A percentile compares a stretch with the other conserved stretches of the same genome.
These are phyloP conservation scores for Capsella rubella DNA, from an alignment of 441 rosid species.

Conservation along the genomic window DNA sequence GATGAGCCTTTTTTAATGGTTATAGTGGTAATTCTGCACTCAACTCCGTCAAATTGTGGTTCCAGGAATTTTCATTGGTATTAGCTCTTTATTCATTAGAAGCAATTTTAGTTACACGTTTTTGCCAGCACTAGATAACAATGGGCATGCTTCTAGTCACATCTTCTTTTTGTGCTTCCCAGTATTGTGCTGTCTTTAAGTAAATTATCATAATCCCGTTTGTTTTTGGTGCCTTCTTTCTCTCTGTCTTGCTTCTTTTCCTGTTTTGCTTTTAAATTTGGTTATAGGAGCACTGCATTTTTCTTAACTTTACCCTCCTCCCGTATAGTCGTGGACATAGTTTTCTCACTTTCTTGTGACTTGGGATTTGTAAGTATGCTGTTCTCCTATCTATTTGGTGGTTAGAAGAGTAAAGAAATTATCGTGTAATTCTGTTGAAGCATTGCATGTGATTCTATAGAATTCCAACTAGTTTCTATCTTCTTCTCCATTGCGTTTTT, in stretches of 20 bases:
- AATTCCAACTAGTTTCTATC: neutral
- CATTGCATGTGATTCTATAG: neutral
- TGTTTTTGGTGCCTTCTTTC: neutral
- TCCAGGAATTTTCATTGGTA: slow-evolving; percentile 93
- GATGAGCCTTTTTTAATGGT: slow-evolving; percentile 97
- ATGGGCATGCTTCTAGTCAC: slow-evolving; percentile 24
- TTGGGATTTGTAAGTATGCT: slow-evolving; percentile 6
- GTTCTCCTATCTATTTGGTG: slow-evolving; percentile 7
- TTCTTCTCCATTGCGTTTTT: slow-evolving; percentile 17
- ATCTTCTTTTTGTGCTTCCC: slow-evolving; percentile 11
- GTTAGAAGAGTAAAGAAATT: slow-evolving; percentile 5
- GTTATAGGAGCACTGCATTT: slow-evolving; percentile 14
- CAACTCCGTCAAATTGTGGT: slow-evolving; percentile 98
- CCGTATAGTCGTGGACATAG: neutral
- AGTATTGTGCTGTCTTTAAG: neutral
- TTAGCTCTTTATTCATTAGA: slow-evolving; percentile 82
- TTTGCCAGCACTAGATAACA: slow-evolving; percentile 39
- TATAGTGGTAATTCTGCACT: slow-evolving; percentile 99
- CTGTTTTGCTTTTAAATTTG: slow-evolving; percentile 16
- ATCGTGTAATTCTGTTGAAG: neutral
- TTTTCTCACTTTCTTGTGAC: slow-evolving; percentile 1
- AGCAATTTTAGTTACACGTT: slow-evolving; percentile 46
- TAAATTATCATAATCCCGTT: neutral
- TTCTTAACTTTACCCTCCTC: slow-evolving; percentile 4
- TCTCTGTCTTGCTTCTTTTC: slow-evolving; percentile 6